Percentiles rank a stretch among this genome's conserved stretches.
phyloP scores from a whole-genome alignment of 345 rosid genomes.

The Limnanthes douglasii region DNA sequence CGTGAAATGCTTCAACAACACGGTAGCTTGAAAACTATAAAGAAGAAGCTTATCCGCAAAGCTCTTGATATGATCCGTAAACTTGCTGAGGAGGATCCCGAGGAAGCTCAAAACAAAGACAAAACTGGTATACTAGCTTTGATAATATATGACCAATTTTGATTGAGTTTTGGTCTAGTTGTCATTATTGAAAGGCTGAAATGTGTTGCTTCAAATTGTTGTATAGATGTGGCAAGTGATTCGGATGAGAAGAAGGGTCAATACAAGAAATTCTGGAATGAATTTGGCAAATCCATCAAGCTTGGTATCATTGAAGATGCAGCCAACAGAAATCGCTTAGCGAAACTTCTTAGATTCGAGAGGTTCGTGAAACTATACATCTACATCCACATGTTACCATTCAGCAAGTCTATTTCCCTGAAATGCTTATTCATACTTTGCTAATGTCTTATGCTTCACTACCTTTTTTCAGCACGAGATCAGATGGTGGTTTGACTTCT shows the following conservation, averaged over 20 bases:
- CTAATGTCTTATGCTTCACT: neutral
- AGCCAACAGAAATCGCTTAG: conserved; percentile 82
- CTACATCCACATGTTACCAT: conserved; percentile 1
- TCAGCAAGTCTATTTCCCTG: too few species aligned
- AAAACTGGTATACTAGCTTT: conserved; percentile 54
- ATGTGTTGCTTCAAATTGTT: too few species aligned
- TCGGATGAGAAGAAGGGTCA: conserved; percentile 80
- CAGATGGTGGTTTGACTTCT: conserved; percentile 87
- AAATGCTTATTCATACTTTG: neutral
- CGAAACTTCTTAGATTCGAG: conserved; percentile 87
- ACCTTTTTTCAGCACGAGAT: conserved; percentile 49
- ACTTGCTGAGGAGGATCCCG: conserved; percentile 89
- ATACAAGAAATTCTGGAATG: conserved; percentile 89
- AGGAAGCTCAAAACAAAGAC: conserved; percentile 58
- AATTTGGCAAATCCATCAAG: conserved; percentile 93
- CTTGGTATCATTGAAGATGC: conserved; percentile 96
- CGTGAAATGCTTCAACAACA: conserved; percentile 98
- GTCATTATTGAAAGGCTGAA: neutral
- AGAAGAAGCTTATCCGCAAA: conserved; percentile 92
- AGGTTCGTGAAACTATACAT: conserved; percentile 24
- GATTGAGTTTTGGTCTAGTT: neutral
- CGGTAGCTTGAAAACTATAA: conserved; percentile 88
- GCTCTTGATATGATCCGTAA: conserved; percentile 94
- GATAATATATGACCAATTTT: conserved; percentile 2
- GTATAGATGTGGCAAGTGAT: conserved; percentile 48